A percentile compares a stretch with the other conserved stretches of the same genome.
Conservation (phyloP, 1,139 yeast species). For the Lodderomyces beijingensis region DNA sequence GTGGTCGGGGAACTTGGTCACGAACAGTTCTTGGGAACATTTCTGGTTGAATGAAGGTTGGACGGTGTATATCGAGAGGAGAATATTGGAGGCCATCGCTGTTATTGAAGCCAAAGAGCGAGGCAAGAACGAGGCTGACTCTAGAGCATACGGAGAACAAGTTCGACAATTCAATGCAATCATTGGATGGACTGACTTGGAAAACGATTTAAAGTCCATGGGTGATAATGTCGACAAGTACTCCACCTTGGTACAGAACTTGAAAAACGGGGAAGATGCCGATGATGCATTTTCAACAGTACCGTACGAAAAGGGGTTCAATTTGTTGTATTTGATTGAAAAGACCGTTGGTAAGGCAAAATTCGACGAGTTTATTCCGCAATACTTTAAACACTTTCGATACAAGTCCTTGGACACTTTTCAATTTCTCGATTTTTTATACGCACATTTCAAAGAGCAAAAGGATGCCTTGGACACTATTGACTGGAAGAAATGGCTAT, state of each 20-base stretch:
- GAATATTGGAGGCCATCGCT: conserved; percentile 31
- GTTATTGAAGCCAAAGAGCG: conserved; percentile 20
- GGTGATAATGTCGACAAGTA: conserved; percentile 20
- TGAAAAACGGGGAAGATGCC: conserved; percentile 21
- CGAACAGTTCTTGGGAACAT: conserved; percentile 36
- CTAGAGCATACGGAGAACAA: conserved; percentile 22
- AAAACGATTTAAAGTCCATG: conserved; percentile 14
- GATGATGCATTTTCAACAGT: conserved; percentile 33
- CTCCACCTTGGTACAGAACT: conserved; percentile 28
- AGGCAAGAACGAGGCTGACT: conserved; percentile 18
- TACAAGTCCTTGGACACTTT: conserved; percentile 28
- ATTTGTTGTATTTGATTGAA: conserved; percentile 29
- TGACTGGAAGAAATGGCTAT: conserved; percentile 29
- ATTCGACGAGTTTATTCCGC: conserved; percentile 30
- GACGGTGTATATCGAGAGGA: conserved; percentile 35
- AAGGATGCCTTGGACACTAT: conserved; percentile 17
- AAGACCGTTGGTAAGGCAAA: conserved; percentile 23
- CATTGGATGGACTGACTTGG: conserved; percentile 23
- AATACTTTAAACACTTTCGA: conserved; percentile 28
- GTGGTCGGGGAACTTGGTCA: conserved; percentile 38
- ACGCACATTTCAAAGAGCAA: conserved; percentile 24
- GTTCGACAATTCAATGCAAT: conserved; percentile 29
- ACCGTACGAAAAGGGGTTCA: conserved; percentile 37
- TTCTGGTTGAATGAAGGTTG: conserved; percentile 41
- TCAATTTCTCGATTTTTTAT: conserved; percentile 27